A percentile compares a stretch with the other conserved stretches of the same genome.
Evolutionary conservation across 2,329 filamentous ascomycete species (phyloP).

Genomic region (Aureobasidium leucospermi): DNA sequence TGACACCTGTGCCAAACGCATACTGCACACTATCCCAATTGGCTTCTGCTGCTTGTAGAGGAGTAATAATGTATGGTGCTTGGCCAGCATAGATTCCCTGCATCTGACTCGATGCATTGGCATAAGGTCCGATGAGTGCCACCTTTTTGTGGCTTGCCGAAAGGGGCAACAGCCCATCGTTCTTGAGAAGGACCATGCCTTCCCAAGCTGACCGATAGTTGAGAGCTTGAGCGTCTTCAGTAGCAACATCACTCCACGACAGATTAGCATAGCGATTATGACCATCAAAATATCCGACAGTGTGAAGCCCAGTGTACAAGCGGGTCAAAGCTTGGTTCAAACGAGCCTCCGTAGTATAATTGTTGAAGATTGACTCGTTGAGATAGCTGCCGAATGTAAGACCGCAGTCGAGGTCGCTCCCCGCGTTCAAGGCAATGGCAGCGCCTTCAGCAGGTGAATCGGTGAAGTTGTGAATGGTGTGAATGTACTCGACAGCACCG

Average conservation of each 20-base stretch:
- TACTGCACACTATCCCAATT: constrained; percentile 41
- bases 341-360: constrained; percentile 36
- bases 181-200: constrained; percentile 46
- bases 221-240: constrained; percentile 46
- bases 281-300: constrained; percentile 52
- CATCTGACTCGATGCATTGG: constrained; percentile 50
- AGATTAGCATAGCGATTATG: constrained; percentile 44
- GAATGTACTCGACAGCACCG: constrained; percentile 55
- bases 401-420: constrained; percentile 49
- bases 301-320: constrained; percentile 48
- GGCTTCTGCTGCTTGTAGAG: constrained; percentile 44
- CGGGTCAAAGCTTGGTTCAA: constrained; percentile 46
- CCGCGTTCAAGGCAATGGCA: constrained; percentile 43
- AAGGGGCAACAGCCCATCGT: constrained; percentile 43
- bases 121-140: constrained; percentile 53
- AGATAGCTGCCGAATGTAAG: constrained; percentile 39
- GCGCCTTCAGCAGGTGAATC: constrained; percentile 39
- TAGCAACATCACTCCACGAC: constrained; percentile 49
- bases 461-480: constrained; percentile 38
- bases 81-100: constrained; percentile 53
- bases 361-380: constrained; percentile 31
- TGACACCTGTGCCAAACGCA: constrained; percentile 31
- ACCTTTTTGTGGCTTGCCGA: constrained; percentile 33
- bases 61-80: constrained; percentile 49
- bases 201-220: constrained; percentile 47